Conservation (phyloP, 2,329 filamentous ascomycete species). For the Didymella segeticola region DNA sequence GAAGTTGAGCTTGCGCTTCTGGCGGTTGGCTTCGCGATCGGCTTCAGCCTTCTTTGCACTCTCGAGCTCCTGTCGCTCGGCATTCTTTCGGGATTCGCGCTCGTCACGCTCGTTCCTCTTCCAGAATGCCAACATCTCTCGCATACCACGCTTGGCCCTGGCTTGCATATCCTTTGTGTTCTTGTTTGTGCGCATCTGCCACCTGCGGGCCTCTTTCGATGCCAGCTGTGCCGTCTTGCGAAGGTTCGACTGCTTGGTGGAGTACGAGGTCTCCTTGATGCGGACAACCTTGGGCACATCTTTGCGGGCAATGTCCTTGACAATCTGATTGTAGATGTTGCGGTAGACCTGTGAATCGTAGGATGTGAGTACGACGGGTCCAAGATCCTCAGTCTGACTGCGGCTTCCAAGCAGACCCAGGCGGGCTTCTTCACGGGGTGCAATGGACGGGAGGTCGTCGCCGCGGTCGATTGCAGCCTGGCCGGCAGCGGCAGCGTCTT, state of each 20-base stretch:
- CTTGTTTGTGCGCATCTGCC: constrained; percentile 98
- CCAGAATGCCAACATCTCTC: constrained; percentile 99
- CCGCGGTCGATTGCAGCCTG: constrained; percentile 84
- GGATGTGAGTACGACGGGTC: constrained; percentile 52
- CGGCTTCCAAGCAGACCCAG: constrained; percentile 52
- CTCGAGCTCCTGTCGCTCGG: constrained; percentile 94
- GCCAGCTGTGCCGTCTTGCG: constrained; percentile 97
- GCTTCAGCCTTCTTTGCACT: constrained; percentile 96
- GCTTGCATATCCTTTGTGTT: constrained; percentile 97
- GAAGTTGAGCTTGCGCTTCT: constrained; percentile 99
- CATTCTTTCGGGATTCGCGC: constrained; percentile 89
- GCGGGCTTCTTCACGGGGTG: constrained; percentile 64
- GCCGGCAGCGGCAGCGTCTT: constrained; percentile 81
- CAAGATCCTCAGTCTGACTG: constrained; percentile 58
- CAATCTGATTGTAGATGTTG: constrained; percentile 97
- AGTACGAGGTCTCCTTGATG: constrained; percentile 83
- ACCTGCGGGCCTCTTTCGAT: constrained; percentile 95
- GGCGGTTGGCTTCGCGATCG: constrained; percentile 93
- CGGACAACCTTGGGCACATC: constrained; percentile 93
- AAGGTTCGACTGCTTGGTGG: constrained; percentile 90
- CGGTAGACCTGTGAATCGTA: constrained; percentile 93
- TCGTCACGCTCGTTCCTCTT: constrained; percentile 98
- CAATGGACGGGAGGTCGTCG: constrained; percentile 70
- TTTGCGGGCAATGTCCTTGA: constrained; percentile 91
- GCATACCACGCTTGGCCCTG: constrained; percentile 95